Base-by-base conservation (phyloP, 2,329 filamentous ascomycete genomes). In the Claviceps monticola region DNA sequence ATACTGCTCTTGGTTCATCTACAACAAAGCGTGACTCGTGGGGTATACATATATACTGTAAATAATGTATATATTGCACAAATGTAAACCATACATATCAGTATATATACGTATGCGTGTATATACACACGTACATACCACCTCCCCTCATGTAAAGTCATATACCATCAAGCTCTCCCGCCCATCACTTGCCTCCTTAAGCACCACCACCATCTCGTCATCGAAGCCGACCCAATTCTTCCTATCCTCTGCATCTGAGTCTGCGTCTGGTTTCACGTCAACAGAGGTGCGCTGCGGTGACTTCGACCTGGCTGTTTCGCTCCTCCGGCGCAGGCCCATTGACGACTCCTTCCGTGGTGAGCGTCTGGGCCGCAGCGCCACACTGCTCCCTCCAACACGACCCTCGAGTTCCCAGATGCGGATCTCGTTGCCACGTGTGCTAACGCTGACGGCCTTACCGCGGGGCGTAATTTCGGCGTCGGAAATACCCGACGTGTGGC, bases 401-500 rank as follows among this genome's bases (percentile, higher is more conserved):
- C 84, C 84, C 66, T 95, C 89, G 1, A 96, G 75, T 61, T 95
- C 88, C 90, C 90, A 96, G 5, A 95, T 81, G 6, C 89, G 80
- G 55, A 88, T 80, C 63, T 88, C 84, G 53, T 84, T 82, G 29
- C 88, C 89, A n/a, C 80, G 74, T 19, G 76, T 76, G 66, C 86
- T 93, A 49, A 95, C 84, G n/a, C 88, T 94, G 4, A 96, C 86
- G 0, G 89, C 90, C 66, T 90, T 94, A 17, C 89, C 89, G 39
- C 86, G 80, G 45, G 85, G 80, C 17, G 86, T 90, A 51, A 95
- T 87, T 60, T 94, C 84, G 7, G 87, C 88, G 36, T 87, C 84
- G 48, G 86, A 88, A 37, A 96, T 88, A 3, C 86, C 87, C 1
- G 89, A 94, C 0, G 90, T 95, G 62, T 95, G 90, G 7, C 90